phyloP scores from a whole-genome alignment of 23 red algal genomes.

The Agarophyton chilense region DNA sequence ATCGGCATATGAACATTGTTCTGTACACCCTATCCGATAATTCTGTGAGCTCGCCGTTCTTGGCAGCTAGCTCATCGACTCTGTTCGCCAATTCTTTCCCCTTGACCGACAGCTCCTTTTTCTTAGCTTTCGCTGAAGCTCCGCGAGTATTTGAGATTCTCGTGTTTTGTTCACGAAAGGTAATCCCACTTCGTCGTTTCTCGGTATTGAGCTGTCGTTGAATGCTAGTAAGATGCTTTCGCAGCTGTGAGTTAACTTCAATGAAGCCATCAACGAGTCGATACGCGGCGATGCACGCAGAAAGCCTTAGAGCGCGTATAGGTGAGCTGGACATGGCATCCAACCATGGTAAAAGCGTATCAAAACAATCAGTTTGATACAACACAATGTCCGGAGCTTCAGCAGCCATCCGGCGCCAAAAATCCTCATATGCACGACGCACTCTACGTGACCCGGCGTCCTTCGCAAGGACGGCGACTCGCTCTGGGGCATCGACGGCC shows the following conservation, averaged over 20 bases:
- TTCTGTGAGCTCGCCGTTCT: slow-evolving; percentile 60
- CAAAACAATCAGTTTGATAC: slow-evolving; percentile 78
- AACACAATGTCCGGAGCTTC: slow-evolving; percentile 59
- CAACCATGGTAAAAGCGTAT: slow-evolving; percentile 74
- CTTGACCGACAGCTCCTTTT: slow-evolving; percentile 31
- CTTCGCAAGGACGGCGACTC: slow-evolving; percentile 18
- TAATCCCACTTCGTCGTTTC: slow-evolving; percentile 37
- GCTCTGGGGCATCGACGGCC: slow-evolving; percentile 14
- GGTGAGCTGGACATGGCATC: slow-evolving; percentile 36
- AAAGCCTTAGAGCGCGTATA: slow-evolving; percentile 48
- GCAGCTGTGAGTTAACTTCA: slow-evolving; percentile 19
- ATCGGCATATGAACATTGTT: slow-evolving; percentile 71
- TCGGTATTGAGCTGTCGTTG: slow-evolving; percentile 52
- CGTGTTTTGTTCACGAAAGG: not conserved
- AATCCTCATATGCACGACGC: slow-evolving; percentile 49
- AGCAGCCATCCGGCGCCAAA: slow-evolving; percentile 30
- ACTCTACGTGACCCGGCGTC: slow-evolving; percentile 5
- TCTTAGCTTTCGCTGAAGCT: not conserved
- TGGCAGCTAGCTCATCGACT: slow-evolving; percentile 45
- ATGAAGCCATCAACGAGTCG: slow-evolving; percentile 70
- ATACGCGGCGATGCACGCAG: slow-evolving; percentile 72
- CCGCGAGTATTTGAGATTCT: not conserved
- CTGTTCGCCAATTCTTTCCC: slow-evolving; percentile 60
- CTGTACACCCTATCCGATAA: slow-evolving; percentile 72
- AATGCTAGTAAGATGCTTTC: slow-evolving; percentile 49